phyloP scores from a whole-genome alignment of 148 eudicot species.

The Vaccinium myrtillus region DNA sequence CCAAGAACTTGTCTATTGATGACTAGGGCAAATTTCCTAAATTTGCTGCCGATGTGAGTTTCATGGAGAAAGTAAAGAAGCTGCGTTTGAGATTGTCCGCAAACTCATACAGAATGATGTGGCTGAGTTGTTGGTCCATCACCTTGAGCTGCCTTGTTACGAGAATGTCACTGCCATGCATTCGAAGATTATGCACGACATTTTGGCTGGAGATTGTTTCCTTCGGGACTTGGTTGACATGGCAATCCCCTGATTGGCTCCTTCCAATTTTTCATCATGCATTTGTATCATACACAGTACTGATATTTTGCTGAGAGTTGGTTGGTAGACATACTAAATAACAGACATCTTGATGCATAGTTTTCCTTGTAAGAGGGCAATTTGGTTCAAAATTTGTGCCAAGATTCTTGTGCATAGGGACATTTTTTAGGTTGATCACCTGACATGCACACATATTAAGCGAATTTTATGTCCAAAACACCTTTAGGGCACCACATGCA shows the following conservation, averaged over 20 bases:
- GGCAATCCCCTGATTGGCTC: neutral
- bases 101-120: neutral
- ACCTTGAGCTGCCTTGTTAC: neutral
- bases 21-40: constrained; percentile 12
- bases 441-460: neutral
- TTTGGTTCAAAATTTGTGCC: neutral
- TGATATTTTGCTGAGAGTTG: neutral
- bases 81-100: neutral
- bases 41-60: neutral
- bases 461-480: neutral
- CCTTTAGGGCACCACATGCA: neutral
- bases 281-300: neutral
- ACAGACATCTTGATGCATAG: neutral
- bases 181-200: neutral
- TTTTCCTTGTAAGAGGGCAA: neutral
- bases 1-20: constrained; percentile 18
- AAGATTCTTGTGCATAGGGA: neutral
- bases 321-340: neutral
- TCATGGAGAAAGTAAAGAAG: neutral
- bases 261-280: neutral
- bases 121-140: neutral
- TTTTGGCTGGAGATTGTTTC: neutral
- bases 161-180: neutral
- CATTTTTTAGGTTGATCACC: neutral
- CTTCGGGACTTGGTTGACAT: neutral